Evolutionary conservation across 805 yeast species (phyloP), one percentile per base, ranked within the genome.

Genomic region (Sungouiozyma ichnusensis): DNA sequence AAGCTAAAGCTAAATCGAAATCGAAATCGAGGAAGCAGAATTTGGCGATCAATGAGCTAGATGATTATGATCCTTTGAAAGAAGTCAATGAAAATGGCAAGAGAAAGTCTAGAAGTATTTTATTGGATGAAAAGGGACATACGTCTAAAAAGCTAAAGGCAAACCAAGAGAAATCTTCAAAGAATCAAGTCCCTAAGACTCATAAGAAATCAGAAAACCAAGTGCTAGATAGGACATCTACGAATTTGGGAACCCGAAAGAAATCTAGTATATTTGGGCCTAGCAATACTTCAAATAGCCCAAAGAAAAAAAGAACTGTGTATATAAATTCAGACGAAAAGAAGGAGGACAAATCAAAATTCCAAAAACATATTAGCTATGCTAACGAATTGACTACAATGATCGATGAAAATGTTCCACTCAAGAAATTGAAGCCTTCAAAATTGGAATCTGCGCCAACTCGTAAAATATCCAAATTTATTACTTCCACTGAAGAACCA

Each of bases 241-340:
- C 24, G 4, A 16, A 44, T 11, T 37, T 49, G 11, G 59, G 60
- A 15, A 50, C 53, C 3, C 56, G 53, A 40, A 58, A 55, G 41
- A 60, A 57, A 41, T 60, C 65, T 2, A 57, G 64, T 1, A 53
- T 60, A 20, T 60, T 60, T 45, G 60, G 62, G 9, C 57, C 54
- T 7, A 24, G 11, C 9, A 24, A 24, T 7, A 6, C 11, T 24
- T 24, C 29, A 24, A 24, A 24, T 24, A 24, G 29, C 11, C 29
- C 29, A 24, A 11, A 7, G 9, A 24, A 24, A 11, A 24, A 24
- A 11, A 24, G 11, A 24, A 24, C 9, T 11, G 29, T 24, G 11
- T 24, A 24, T 24, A 24, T 24, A 24, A 24, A 24, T 7, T 42
- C 33, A 15, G 33, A 46, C 15, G 40, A 38, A 16, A 29, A 37